Evolutionary conservation across 2,329 filamentous ascomycete genomes (phyloP), one percentile per base, ranked within the genome.

Genomic region (Phaeosphaeria sp.): DNA sequence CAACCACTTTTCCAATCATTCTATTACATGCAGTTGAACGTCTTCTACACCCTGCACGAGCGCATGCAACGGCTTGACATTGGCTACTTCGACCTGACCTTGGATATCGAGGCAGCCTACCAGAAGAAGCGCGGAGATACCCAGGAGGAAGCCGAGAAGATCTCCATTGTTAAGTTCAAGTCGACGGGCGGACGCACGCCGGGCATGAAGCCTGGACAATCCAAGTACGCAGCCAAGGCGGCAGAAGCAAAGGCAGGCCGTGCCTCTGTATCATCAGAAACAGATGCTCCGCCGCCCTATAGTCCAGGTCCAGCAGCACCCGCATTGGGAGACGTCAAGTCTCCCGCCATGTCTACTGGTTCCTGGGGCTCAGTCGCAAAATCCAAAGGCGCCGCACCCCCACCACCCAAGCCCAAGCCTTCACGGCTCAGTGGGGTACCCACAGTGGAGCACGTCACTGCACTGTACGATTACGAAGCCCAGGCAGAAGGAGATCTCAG

Each of bases 1-100:
- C 89, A 92, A 67, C 95, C 95, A 2, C 87, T 99, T 7, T 99
- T 99, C 84, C 95, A 98, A 77, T 96, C 92, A 10, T 99, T 99
- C 82, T 99, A 99, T 81, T 99, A 98, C 83, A 99, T 99, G 95
- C 95, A 99, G 79, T 87, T 99, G 65, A 99, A 99, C 78, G 92
- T 99, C 65, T 99, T 98, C 78, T 99, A 99, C 80, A 99, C 95
- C 0, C 84, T 99, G 53, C 95, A 99, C 77, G 94, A 98, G 79
- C 92, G 90, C 80, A 99, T 99, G 95, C 95, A 99, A 81, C 88
- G 86, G 66, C 93, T 96, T 77, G 93, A 98, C 73, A 99, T 99
- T 74, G 93, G 93, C 60, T 99, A 99, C 80, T 99, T 99, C 78
- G 91, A 99, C 77, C 85, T 99, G 51, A 91, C 90, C 1, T 84